Conservation (phyloP, 768 basidiomycete genomes). For the Neoboletus brunneissimus region DNA sequence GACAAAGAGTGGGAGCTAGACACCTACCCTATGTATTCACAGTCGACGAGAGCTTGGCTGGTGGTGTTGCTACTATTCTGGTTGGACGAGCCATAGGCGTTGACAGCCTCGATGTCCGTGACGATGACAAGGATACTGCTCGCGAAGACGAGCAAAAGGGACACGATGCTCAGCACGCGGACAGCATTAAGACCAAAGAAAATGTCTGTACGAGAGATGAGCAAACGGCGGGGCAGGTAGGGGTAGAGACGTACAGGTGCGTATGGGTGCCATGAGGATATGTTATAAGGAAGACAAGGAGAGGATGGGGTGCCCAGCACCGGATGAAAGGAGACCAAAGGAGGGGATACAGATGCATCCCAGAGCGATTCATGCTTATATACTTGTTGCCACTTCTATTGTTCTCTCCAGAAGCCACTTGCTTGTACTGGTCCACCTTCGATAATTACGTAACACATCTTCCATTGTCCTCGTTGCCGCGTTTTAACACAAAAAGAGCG, state of each 20-base stretch:
- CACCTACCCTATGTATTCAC: slow-evolving; percentile 76
- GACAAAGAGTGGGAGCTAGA: background rate
- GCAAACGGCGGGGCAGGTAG: background rate
- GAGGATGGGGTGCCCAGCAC: slow-evolving; percentile 34
- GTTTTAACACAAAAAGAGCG: background rate
- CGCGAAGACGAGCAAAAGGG: slow-evolving; percentile 75
- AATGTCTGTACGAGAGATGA: slow-evolving; percentile 36
- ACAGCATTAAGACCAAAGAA: slow-evolving; percentile 80
- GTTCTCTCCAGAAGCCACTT: slow-evolving; percentile 25
- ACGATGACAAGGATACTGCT: slow-evolving; percentile 75
- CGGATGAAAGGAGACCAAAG: slow-evolving; percentile 13
- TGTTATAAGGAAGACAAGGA: slow-evolving; percentile 2
- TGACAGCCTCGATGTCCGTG: slow-evolving; percentile 72
- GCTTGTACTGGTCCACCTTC: background rate
- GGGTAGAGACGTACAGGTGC: slow-evolving; percentile 42
- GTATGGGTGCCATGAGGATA: slow-evolving; percentile 29
- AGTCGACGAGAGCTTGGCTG: slow-evolving; percentile 41
- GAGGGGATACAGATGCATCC: slow-evolving; percentile 1
- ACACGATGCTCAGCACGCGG: slow-evolving; percentile 76
- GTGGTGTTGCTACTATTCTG: slow-evolving; percentile 31
- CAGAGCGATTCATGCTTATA: slow-evolving; percentile 17
- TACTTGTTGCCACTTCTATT: slow-evolving; percentile 28
- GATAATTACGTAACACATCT: slow-evolving; percentile 18
- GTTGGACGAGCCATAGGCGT: slow-evolving; percentile 51
- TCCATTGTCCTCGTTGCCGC: slow-evolving; percentile 26